Evolutionary conservation across 192 early-diverging fungal genomes (phyloP).

Genomic region (Entophlyctis luteolus): DNA sequence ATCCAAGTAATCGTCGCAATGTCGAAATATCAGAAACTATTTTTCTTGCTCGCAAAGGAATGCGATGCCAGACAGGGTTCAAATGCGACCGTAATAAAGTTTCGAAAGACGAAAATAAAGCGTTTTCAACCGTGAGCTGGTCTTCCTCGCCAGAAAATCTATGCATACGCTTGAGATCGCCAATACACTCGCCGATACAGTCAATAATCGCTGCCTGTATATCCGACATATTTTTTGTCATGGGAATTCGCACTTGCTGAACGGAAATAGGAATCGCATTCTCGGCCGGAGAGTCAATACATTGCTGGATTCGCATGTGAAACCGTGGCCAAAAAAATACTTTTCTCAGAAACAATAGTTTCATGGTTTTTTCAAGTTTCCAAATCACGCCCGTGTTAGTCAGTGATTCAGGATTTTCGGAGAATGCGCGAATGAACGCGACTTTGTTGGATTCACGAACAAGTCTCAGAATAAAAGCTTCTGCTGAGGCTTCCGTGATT

Average conservation of each 20-base stretch:
- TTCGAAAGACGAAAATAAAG: conserved; percentile 84
- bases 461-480: conserved; percentile 85
- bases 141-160: conserved; percentile 62
- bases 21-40: conserved; percentile 71
- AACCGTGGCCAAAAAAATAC: conserved; percentile 89
- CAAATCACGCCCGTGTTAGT: conserved; percentile 64
- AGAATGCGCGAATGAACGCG: conserved; percentile 90
- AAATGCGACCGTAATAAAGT: conserved; percentile 68
- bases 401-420: conserved; percentile 80
- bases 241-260: conserved; percentile 49
- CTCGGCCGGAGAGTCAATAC: conserved; percentile 42
- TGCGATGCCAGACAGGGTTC: conserved; percentile 82
- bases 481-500: conserved; percentile 72
- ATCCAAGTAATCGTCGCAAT: conserved; percentile 68
- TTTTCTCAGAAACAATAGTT: conserved; percentile 71
- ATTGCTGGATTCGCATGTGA: conserved; percentile 59
- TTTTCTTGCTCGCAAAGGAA: conserved; percentile 67
- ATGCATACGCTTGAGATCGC: conserved; percentile 61
- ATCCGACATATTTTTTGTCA: conserved; percentile 74
- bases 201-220: conserved; percentile 81
- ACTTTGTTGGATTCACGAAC: conserved; percentile 72
- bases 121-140: conserved; percentile 83
- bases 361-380: conserved; percentile 82
- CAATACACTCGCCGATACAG: conserved; percentile 73
- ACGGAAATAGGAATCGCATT: conserved; percentile 1